Conservation (phyloP, 495 filamentous ascomycete genomes). For the Aspergillus sparsus region DNA sequence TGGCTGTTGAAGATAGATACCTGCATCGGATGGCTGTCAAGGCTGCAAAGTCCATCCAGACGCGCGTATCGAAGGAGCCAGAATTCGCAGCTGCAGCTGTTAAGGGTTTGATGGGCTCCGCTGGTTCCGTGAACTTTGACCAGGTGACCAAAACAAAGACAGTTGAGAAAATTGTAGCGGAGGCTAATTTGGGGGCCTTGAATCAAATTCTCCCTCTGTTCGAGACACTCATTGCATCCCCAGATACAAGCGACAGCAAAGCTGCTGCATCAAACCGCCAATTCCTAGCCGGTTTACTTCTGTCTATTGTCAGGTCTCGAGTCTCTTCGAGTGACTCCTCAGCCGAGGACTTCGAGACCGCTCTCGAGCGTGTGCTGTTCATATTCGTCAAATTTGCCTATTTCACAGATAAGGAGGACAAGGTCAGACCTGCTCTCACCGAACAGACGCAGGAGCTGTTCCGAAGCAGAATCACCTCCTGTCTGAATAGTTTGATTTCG, state of each 20-base stretch:
- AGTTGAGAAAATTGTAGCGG: conserved; percentile 69
- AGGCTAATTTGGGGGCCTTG: conserved; percentile 54
- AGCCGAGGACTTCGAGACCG: conserved; percentile 33
- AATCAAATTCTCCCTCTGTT: conserved; percentile 45
- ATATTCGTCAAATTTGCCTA: conserved; percentile 48
- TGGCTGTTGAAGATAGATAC: conserved; percentile 79
- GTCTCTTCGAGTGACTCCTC: conserved; percentile 37
- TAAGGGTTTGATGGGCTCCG: conserved; percentile 62
- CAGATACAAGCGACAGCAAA: conserved; percentile 46
- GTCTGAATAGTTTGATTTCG: conserved; percentile 68
- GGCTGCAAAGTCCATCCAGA: conserved; percentile 65
- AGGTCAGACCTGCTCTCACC: conserved; percentile 51
- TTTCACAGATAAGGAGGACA: conserved; percentile 34
- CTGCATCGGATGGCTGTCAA: conserved; percentile 79
- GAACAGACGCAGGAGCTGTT: conserved; percentile 67
- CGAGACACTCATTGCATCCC: conserved; percentile 40
- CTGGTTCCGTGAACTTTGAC: conserved; percentile 80
- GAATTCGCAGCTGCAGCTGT: conserved; percentile 60
- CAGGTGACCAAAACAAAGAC: conserved; percentile 86
- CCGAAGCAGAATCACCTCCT: conserved; percentile 64
- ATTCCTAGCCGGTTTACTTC: conserved; percentile 49
- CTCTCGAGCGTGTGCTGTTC: conserved; percentile 43
- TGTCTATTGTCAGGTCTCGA: conserved; percentile 46
- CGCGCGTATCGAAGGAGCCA: conserved; percentile 64
- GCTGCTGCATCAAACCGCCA: conserved; percentile 47